Base-by-base conservation (phyloP, 1,139 yeast genomes). In the Zygoascus meyerae region DNA sequence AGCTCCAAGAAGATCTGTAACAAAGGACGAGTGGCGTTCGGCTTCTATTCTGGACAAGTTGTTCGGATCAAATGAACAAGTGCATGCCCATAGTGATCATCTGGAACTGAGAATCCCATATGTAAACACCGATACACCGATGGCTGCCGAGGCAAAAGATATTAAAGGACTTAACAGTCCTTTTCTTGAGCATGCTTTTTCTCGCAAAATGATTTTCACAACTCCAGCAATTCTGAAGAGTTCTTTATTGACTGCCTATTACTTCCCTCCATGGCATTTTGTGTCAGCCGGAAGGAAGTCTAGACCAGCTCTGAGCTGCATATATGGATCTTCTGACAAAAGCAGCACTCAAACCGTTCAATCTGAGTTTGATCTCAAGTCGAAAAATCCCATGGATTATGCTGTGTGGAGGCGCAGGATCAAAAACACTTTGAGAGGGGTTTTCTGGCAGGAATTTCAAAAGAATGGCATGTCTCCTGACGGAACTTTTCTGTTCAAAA, bases 221-320 rank as follows among this genome's bases (percentile, higher is more conserved):
- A 51, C 57, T 7, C 61, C 57, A 5, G 29, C 30, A 10, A 44
- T 51, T 6, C 49, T 52, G 37, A 39, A 35, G 34, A 54, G 54
- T 26, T 48, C 45, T 11, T 47, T 45, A 42, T 55, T 52, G 33
- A 46, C 48, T 4, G 59, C 53, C 2, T 48, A 42, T 29, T 79
- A 64, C 55, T 73, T 67, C 52, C 81, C 80, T 9, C 69, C 74
- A 2, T 62, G 67, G 42, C 79, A 76, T 52, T 67, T 69, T 31
- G 40, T 75, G 5, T 70, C 74, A 0, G 52, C 65, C 26, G 72
- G 72, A 26, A 65, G 82, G n/a, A 77, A 77, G 52, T 69, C 78
- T 3, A 67, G 69, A 34, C 83, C 83, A 0, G 73, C 78, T 0
- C 38, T 77, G 2, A 52, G 55, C 8, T 51, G 61, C 10, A 36